Conservation (phyloP, 2,329 filamentous ascomycete genomes). For the Penicillium glabrum region DNA sequence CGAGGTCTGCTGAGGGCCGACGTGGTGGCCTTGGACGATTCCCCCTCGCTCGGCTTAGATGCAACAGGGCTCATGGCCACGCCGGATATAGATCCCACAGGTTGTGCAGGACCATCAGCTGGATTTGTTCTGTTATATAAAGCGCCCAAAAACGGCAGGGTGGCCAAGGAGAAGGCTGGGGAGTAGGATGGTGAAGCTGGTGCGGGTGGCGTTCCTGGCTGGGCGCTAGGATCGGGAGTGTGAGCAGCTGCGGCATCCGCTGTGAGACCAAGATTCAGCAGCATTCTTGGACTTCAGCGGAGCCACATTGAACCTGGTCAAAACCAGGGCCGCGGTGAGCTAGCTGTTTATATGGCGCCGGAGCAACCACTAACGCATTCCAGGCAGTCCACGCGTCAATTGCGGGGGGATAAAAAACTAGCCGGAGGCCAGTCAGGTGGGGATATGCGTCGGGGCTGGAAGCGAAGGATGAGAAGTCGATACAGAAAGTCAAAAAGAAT, state of each 20-base stretch:
- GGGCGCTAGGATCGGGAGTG: conserved; percentile 32
- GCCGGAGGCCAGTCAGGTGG: background rate
- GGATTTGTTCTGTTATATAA: conserved; percentile 22
- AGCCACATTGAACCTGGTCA: conserved; percentile 16
- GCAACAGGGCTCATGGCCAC: conserved; percentile 27
- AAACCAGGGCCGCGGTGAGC: conserved; percentile 1
- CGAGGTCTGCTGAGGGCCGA: conserved; percentile 16
- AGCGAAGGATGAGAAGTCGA: background rate
- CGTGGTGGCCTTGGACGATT: conserved; percentile 23
- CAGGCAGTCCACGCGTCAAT: background rate
- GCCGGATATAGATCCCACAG: conserved; percentile 15
- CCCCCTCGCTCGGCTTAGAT: conserved; percentile 24
- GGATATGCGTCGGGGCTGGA: background rate
- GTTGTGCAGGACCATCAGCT: conserved; percentile 15
- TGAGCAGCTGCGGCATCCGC: conserved; percentile 47
- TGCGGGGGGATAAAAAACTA: background rate
- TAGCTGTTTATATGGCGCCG: background rate
- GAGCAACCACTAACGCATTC: background rate
- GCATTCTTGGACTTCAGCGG: conserved; percentile 34
- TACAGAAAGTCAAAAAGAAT: background rate
- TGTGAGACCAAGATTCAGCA: conserved; percentile 44
- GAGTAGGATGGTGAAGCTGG: conserved; percentile 21
- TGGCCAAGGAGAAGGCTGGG: conserved; percentile 22
- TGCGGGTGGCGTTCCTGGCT: conserved; percentile 22
- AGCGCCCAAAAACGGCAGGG: conserved; percentile 24